phyloP scores from a whole-genome alignment of 2,329 filamentous ascomycete species.

The Neofusicoccum ribis region DNA sequence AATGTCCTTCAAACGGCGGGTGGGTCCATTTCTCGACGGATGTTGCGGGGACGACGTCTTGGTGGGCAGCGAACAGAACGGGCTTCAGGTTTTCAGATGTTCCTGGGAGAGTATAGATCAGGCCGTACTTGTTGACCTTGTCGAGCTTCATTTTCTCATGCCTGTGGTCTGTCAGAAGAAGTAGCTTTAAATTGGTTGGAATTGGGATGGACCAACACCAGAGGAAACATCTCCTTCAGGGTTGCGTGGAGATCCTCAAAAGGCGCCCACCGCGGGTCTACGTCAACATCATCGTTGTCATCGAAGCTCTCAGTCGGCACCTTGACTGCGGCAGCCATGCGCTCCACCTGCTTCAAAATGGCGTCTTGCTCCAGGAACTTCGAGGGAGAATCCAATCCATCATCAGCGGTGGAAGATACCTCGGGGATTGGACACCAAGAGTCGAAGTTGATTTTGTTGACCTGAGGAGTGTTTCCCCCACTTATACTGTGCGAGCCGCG shows the following conservation, averaged over 20 bases:
- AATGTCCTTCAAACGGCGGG: conserved; percentile 60
- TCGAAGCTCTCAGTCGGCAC: conserved; percentile 59
- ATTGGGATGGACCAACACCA: conserved; percentile 31
- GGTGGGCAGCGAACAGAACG: conserved; percentile 62
- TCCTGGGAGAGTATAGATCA: conserved; percentile 61
- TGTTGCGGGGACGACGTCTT: conserved; percentile 62
- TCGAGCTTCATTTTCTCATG: conserved; percentile 52
- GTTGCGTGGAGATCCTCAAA: conserved; percentile 57
- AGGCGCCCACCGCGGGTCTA: conserved; percentile 60
- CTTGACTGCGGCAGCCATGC: conserved; percentile 51
- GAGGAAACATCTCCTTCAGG: conserved; percentile 54
- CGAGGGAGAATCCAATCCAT: conserved; percentile 12
- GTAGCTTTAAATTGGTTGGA: background rate
- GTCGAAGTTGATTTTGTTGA: conserved; percentile 7
- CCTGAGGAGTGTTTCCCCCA: conserved; percentile 1
- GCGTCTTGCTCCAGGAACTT: conserved; percentile 9
- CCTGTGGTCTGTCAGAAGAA: background rate
- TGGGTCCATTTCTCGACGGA: conserved; percentile 57
- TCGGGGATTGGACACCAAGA: conserved; percentile 18
- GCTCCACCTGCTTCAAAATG: conserved; percentile 26
- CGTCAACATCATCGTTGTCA: conserved; percentile 54
- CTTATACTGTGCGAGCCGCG: conserved; percentile 1
- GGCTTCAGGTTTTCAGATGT: conserved; percentile 53
- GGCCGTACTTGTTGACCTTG: conserved; percentile 59
- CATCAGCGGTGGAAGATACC: background rate